Percentiles rank a stretch among this genome's conserved stretches.
phyloP scores from a whole-genome alignment of 2,329 filamentous ascomycete genomes.

The Coniochaeta prunicola region DNA sequence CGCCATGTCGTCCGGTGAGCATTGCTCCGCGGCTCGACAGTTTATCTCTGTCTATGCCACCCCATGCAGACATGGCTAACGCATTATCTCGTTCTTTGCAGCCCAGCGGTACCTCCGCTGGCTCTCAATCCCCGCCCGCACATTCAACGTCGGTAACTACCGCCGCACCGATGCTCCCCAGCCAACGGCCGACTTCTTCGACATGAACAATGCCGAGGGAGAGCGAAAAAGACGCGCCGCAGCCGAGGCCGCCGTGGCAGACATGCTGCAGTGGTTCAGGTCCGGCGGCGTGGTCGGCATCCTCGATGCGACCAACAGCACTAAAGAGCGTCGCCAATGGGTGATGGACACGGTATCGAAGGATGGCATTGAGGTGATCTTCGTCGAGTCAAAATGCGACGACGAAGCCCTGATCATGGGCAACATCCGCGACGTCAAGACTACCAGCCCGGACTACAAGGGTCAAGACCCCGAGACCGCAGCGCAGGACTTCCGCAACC shows the following conservation, averaged over 20 bases:
- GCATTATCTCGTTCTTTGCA: slow-evolving; percentile 25
- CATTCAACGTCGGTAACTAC: slow-evolving; percentile 97
- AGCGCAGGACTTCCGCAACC: slow-evolving; percentile 83
- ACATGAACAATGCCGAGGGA: slow-evolving; percentile 80
- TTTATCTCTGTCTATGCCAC: not conserved
- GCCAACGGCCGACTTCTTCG: slow-evolving; percentile 91
- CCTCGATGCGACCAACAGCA: slow-evolving; percentile 94
- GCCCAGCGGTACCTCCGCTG: slow-evolving; percentile 92
- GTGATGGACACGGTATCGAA: slow-evolving; percentile 72
- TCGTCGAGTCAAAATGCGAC: slow-evolving; percentile 95
- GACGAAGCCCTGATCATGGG: slow-evolving; percentile 95
- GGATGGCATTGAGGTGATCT: slow-evolving; percentile 81
- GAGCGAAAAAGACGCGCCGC: slow-evolving; percentile 83
- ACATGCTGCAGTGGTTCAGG: slow-evolving; percentile 93
- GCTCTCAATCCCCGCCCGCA: slow-evolving; percentile 88
- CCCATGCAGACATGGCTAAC: not conserved
- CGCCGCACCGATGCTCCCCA: slow-evolving; percentile 84
- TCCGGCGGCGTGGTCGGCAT: slow-evolving; percentile 80
- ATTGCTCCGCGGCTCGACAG: not conserved
- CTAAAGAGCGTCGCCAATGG: slow-evolving; percentile 83
- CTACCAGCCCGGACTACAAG: slow-evolving; percentile 87
- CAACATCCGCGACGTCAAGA: slow-evolving; percentile 97
- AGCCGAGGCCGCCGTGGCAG: slow-evolving; percentile 81
- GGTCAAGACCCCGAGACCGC: slow-evolving; percentile 91
- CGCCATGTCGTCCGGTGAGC: slow-evolving; percentile 1